These are phyloP conservation scores for Enterospora canceri DNA, from an alignment of 371 early-diverging fungal species.

Conservation along the genomic window DNA sequence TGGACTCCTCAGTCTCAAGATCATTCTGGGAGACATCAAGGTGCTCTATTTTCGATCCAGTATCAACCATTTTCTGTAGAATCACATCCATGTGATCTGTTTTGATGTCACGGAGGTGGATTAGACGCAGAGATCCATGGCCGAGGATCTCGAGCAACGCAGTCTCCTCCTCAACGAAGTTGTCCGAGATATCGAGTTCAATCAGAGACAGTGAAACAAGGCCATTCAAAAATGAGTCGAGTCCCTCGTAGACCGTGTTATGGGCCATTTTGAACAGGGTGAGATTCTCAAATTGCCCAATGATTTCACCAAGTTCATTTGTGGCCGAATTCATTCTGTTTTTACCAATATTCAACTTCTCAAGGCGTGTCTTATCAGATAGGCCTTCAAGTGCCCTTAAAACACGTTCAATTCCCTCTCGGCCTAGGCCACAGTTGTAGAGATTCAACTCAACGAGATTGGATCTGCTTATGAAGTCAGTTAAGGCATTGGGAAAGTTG, in stretches of 20 bases:
- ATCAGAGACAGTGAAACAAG: conserved; percentile 31
- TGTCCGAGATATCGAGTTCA: conserved; percentile 55
- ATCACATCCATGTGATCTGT: conserved; percentile 45
- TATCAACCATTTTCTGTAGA: conserved; percentile 17
- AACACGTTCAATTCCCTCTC: conserved; percentile 46
- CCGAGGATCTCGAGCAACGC: conserved; percentile 35
- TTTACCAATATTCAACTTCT: conserved; percentile 49
- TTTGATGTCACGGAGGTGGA: conserved; percentile 49
- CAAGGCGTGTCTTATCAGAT: conserved; percentile 41
- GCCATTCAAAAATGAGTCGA: conserved; percentile 37
- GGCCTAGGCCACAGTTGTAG: conserved; percentile 56
- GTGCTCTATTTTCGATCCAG: conserved; percentile 6
- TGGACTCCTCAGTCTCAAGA: conserved; percentile 33
- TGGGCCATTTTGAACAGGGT: conserved; percentile 47
- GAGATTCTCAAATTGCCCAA: conserved; percentile 44
- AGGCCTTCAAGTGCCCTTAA: conserved; percentile 29
- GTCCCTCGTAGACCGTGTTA: conserved; percentile 52
- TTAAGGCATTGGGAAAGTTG: conserved; percentile 51
- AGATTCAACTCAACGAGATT: conserved; percentile 45
- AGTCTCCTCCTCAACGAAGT: conserved; percentile 48
- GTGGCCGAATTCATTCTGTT: conserved; percentile 52
- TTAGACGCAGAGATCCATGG: conserved; percentile 39
- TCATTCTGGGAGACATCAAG: conserved; percentile 56
- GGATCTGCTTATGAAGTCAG: conserved; percentile 36
- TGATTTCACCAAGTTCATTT: conserved; percentile 34